Base-by-base conservation (phyloP, 345 rosid genomes). In the Geranium rotundifolium region DNA sequence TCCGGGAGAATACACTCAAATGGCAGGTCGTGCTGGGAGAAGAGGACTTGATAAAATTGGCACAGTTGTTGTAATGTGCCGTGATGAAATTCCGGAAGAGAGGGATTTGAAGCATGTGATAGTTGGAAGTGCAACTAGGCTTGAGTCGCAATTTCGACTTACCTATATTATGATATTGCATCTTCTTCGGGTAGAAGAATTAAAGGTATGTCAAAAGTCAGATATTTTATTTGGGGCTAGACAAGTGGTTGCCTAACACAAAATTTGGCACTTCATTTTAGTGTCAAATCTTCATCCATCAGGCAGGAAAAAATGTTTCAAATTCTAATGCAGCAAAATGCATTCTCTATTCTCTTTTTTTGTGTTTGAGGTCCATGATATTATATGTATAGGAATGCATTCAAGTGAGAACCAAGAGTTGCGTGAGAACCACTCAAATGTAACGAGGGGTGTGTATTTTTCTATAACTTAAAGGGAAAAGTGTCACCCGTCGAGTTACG, bases 1-100 rank as follows among this genome's bases (percentile, higher is more conserved):
- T 69, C 87, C 99, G 65, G 99, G 99, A 67, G 99, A 92, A 76
- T 92, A 92, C 79, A 92, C 97, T 76, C 99, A 92, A 75, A 92
- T 92, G 99, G 97, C 97, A 27, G 99, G 99, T 41, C 99, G 99
- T 70, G 99, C 99, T 59, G 99, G 99, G 61, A 82, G 99, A 81
- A 84, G 99, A 73, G 99, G 99, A 65, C 86, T 92, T 65, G 99
- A 92, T 78, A 84, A 82, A 78, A 85, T 82, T 70, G 99, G 99
- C 74, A 92, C 99, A 19, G 95, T 90, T 66, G 71, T 90, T 65
- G 83, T 92, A 70, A 74, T 92, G 93, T 92, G 97, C 73, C 95
- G 96, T 54, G 99, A 92, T 79, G 99, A 85, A 74, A 84, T 92
- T 71, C 95, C 96, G 13, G 84, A 80, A 61, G 97, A 92, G 76